A percentile compares a stretch with the other conserved stretches of the same genome.
These are phyloP conservation scores for Fomitopsis serialis DNA, from an alignment of 768 basidiomycete species.

Conservation along the genomic window DNA sequence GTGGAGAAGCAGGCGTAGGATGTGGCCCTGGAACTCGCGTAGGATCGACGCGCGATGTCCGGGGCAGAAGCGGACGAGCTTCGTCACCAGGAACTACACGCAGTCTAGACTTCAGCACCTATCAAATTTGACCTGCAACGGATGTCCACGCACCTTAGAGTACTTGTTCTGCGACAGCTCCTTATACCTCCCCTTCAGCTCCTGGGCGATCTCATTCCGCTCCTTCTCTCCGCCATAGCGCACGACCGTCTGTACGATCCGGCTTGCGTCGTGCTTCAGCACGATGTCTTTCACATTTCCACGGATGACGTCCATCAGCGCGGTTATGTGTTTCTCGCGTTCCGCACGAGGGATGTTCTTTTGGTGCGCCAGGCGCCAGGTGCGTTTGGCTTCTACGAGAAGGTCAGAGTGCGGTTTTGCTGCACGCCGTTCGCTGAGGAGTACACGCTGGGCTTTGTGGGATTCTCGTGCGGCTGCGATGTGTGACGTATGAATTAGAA, in stretches of 20 bases:
- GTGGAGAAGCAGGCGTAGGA: constrained; percentile 77
- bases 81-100: constrained; percentile 69
- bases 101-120: constrained; percentile 1
- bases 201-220: constrained; percentile 73
- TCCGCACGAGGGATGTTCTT: constrained; percentile 66
- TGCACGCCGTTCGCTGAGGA: constrained; percentile 66
- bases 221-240: constrained; percentile 74
- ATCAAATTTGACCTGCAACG: neutral
- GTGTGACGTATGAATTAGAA: neutral
- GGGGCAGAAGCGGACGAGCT: constrained; percentile 74
- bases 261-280: constrained; percentile 88
- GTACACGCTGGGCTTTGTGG: constrained; percentile 62
- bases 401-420: constrained; percentile 74
- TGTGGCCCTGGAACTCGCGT: constrained; percentile 68
- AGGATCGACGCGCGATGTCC: constrained; percentile 72
- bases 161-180: constrained; percentile 84
- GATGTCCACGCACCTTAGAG: constrained; percentile 58
- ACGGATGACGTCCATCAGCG: constrained; percentile 71
- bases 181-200: constrained; percentile 77
- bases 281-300: constrained; percentile 84
- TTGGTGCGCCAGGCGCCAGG: constrained; percentile 74
- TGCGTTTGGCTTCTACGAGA: constrained; percentile 63
- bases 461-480: constrained; percentile 58
- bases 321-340: constrained; percentile 66
- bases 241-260: constrained; percentile 77